These are phyloP conservation scores for Hippophae tibetana DNA, from an alignment of 306 rosid species.

Conservation along the genomic window DNA sequence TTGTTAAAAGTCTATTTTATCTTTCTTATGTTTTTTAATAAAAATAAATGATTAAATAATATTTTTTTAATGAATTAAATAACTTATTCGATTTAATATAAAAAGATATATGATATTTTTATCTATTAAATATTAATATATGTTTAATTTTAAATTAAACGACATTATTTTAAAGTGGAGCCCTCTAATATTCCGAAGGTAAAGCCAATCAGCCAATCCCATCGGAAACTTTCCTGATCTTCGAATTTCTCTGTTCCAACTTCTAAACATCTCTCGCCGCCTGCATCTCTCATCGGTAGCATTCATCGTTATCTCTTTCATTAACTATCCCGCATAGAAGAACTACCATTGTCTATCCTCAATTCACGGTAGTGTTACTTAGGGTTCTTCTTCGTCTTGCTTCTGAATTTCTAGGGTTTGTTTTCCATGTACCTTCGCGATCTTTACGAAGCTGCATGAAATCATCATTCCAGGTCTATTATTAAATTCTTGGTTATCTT, in stretches of 20 bases:
- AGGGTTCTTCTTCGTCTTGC: not conserved
- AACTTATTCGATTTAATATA: no score
- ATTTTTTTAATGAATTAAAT: no score
- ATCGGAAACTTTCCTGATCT: slow-evolving; percentile 1
- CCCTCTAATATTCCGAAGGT: no score
- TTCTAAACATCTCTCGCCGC: slow-evolving; percentile 13
- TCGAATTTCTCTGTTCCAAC: not conserved
- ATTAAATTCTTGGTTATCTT: not conserved
- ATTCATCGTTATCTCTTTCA: slow-evolving; percentile 14
- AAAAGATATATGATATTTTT: no score
- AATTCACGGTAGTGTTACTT: not conserved
- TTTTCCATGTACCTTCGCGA: slow-evolving; percentile 8
- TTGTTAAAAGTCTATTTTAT: no score
- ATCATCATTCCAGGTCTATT: slow-evolving; percentile 1
- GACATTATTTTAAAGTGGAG: no score
- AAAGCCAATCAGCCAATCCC: slow-evolving; percentile 3
- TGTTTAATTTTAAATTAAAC: no score
- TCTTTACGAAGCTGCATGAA: slow-evolving; percentile 4
- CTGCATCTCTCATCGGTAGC: not conserved
- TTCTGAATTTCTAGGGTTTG: slow-evolving; percentile 35
- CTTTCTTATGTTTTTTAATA: no score
- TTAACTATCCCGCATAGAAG: slow-evolving; percentile 6
- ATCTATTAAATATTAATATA: no score
- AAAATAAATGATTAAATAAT: no score
- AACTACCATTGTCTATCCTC: not conserved